Base-by-base conservation (phyloP, 371 early-diverging fungal species). In the Circinella umbellata region DNA sequence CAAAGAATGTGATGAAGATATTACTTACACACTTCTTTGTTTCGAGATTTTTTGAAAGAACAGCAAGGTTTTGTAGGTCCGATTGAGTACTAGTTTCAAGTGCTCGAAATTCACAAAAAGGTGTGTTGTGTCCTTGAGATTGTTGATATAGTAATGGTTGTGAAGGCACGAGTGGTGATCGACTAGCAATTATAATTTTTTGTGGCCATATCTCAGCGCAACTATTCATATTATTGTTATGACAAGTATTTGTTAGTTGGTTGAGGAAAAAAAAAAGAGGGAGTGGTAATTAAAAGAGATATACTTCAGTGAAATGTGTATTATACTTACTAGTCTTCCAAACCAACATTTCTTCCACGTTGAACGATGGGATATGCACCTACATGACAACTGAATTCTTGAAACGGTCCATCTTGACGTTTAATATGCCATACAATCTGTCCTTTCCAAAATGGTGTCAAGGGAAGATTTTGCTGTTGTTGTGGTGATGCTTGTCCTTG, bases 391-490 rank as follows among this genome's bases (percentile, higher is more conserved):
- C 81, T 72, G 64, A 81, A 80, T 46, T 83, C 83, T 79, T 86
- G 73, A 62, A 75, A 27, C 8, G 76, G 49, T 13, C 78, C 82
- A 47, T 82, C 77, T 35, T 60, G 76, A 3, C 66, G 75, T 51
- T 80, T 84, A 60, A 84, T 77, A 67, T 80, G 84, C 87, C 89
- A 89, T 1, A 86, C 79, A 65, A 87, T 81, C 20, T 87, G 85
- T 9, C 89, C 89, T 4, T 79, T 80, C 89, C 89, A 87, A 9
- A 87, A 73, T 0, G 87, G 82, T 11, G 80, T 79, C 3, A 74
- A 66, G 2, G 84, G 81, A 4, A 69, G 72, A 55, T 76, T 75
- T 17, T 76, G 74, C 36, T 78, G 81, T 55, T 69, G 73, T 27
- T 76, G 73, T 35, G 37, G 49, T 27, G 27, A 27, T 27, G 27